Evolutionary conservation across 257 asterid species (phyloP).

Genomic region (Gynochthodes officinalis): DNA sequence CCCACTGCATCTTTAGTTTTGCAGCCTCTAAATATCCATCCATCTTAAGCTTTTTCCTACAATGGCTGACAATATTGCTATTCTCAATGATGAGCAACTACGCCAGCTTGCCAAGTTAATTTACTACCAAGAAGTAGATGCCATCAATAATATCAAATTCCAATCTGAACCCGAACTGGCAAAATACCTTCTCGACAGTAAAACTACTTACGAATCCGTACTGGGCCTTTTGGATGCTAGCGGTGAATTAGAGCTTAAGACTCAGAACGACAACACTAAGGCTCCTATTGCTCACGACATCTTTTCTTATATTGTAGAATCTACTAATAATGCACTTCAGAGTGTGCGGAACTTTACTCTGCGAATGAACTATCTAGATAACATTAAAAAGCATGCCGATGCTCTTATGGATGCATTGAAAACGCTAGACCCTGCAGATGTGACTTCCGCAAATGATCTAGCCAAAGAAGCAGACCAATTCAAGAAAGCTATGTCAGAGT

Average conservation of each 20-base stretch:
- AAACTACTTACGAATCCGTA: neutral
- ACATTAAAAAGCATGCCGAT: neutral
- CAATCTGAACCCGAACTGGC: neutral
- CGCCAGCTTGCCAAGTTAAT: neutral
- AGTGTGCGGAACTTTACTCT: neutral
- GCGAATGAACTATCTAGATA: neutral
- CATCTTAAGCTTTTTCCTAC: no score
- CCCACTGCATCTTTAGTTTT: no score
- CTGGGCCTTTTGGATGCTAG: slow-evolving; percentile 1
- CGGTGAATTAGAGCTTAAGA: neutral
- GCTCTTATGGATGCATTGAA: neutral
- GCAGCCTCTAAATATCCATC: no score
- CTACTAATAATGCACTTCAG: neutral
- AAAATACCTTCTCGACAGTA: neutral
- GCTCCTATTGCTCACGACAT: neutral
- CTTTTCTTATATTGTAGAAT: neutral
- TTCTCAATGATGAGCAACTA: neutral
- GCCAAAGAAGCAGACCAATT: neutral
- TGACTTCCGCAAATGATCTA: neutral
- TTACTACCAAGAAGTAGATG: slow-evolving; percentile 1
- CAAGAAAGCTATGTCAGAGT: slow-evolving; percentile 3
- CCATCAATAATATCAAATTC: neutral
- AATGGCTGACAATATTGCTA: neutral
- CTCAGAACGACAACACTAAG: neutral
- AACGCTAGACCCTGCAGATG: neutral